A percentile compares a stretch with the other conserved stretches of the same genome.
Conservation (phyloP, 495 filamentous ascomycete species). For the Halenospora varia region DNA sequence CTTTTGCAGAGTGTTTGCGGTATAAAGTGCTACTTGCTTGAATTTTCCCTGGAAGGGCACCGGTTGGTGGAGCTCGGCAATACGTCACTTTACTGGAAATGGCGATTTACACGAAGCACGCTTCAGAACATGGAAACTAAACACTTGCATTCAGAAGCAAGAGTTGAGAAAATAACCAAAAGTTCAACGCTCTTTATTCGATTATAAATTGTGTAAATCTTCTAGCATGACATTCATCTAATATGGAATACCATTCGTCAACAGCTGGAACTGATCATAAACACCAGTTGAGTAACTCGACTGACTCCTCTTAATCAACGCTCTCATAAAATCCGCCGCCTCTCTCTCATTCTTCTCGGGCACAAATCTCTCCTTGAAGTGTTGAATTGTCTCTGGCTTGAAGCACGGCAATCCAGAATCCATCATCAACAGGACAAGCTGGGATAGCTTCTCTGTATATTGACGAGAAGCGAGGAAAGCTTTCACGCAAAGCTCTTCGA, state of each 20-base stretch:
- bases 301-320: slow-evolving; percentile 82
- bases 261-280: slow-evolving; percentile 94
- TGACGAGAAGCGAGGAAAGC: slow-evolving; percentile 89
- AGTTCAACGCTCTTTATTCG: neutral
- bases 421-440: slow-evolving; percentile 92
- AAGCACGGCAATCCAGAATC: slow-evolving; percentile 96
- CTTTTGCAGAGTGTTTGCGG: neutral
- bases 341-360: slow-evolving; percentile 90
- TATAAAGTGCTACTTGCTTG: neutral
- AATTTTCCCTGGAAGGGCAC: too few species aligned
- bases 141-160: too few species aligned
- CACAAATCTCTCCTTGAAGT: slow-evolving; percentile 92
- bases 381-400: slow-evolving; percentile 90
- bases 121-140: too few species aligned
- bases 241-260: slow-evolving; percentile 98
- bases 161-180: too few species aligned
- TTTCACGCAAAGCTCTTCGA: slow-evolving; percentile 94
- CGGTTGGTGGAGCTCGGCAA: too few species aligned
- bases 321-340: slow-evolving; percentile 90
- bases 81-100: too few species aligned
- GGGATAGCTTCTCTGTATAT: slow-evolving; percentile 77
- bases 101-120: too few species aligned
- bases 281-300: slow-evolving; percentile 82
- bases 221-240: slow-evolving; percentile 4
- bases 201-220: neutral